These are phyloP conservation scores for Yamadazyma blattariae DNA, from an alignment of 1,139 yeast species.

Conservation along the genomic window DNA sequence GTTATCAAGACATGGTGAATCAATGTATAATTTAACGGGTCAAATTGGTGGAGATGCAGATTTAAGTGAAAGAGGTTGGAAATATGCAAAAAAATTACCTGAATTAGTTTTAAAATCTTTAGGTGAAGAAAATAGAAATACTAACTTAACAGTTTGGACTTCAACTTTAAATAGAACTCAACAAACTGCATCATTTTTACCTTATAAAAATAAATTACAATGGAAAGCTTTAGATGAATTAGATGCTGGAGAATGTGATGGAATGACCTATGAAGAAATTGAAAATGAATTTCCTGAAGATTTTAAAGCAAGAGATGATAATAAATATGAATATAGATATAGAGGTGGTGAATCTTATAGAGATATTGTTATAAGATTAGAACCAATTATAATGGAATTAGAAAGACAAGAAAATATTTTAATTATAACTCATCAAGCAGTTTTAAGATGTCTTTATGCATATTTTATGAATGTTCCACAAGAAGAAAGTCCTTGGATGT, in stretches of 20 bases:
- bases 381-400: constrained; percentile 96
- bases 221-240: constrained; percentile 98
- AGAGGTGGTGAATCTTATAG: constrained; percentile 97
- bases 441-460: constrained; percentile 91
- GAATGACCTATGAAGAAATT: constrained; percentile 85
- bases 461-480: constrained; percentile 98
- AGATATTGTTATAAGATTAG: constrained; percentile 90
- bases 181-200: constrained; percentile 83
- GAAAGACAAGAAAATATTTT: constrained; percentile 95
- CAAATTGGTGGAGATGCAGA: constrained; percentile 96
- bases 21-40: constrained; percentile 86
- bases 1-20: constrained; percentile 95
- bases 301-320: constrained; percentile 91
- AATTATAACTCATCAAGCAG: constrained; percentile 97
- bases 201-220: constrained; percentile 72
- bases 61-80: constrained; percentile 79
- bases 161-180: constrained; percentile 90
- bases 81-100: constrained; percentile 82
- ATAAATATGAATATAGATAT: constrained; percentile 92
- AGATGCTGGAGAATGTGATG: constrained; percentile 98
- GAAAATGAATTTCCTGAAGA: constrained; percentile 86
- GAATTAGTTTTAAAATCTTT: constrained; percentile 70
- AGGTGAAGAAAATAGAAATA: constrained; percentile 60
- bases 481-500: constrained; percentile 98
- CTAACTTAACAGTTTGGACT: constrained; percentile 90